These are phyloP conservation scores for Hordeum pubiflorum DNA, from an alignment of 202 grass and related monocot genomes.

Conservation along the genomic window DNA sequence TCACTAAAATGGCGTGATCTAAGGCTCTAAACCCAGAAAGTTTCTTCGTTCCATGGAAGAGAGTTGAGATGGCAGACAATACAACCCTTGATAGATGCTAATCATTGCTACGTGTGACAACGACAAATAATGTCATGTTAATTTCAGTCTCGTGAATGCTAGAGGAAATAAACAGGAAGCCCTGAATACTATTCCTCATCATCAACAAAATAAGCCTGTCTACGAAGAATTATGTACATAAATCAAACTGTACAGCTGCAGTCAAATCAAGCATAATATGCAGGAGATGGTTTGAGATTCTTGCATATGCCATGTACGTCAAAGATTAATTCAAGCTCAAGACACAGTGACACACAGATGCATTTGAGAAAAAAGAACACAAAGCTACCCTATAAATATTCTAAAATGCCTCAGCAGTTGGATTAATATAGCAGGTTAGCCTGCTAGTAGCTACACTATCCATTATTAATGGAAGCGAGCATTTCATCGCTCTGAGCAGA, in stretches of 20 bases:
- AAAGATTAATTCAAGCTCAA: not conserved
- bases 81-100: not conserved
- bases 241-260: not conserved
- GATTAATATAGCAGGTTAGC: not conserved
- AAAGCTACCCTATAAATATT: not conserved
- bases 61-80: conserved; percentile 1
- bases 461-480: not conserved
- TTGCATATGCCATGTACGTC: not conserved
- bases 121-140: not conserved
- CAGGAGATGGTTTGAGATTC: not conserved
- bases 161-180: not conserved
- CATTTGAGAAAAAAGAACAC: not conserved
- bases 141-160: not conserved
- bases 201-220: not conserved
- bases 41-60: not conserved
- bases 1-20: not conserved
- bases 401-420: not conserved
- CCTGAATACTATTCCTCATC: not conserved
- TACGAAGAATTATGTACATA: not conserved
- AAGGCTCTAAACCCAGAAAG: not conserved
- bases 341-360: not conserved
- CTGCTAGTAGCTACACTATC: not conserved
- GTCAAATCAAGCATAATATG: not conserved
- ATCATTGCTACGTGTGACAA: not conserved
- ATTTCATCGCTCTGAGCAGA: not conserved